A percentile compares a stretch with the other conserved stretches of the same genome.
phyloP scores from a whole-genome alignment of 2,329 filamentous ascomycete species.

The Biscogniauxia marginata region DNA sequence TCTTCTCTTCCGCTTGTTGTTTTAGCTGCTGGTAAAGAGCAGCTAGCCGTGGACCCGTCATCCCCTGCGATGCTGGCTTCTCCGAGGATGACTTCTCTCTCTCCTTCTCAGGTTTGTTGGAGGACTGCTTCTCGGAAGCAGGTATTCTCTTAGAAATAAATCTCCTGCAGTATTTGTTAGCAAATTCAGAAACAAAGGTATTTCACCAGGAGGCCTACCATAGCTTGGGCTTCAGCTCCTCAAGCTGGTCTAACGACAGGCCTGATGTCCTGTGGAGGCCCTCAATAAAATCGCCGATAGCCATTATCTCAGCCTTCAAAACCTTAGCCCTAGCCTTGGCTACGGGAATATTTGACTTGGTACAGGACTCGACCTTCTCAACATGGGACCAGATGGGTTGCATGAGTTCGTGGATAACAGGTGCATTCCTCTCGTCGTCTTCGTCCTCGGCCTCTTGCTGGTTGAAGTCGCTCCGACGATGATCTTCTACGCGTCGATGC shows the following conservation, averaged over 20 bases:
- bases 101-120: conserved; percentile 25
- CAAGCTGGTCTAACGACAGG: conserved; percentile 27
- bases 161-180: conserved; percentile 26
- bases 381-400: conserved; percentile 34
- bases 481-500: conserved; percentile 51
- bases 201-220: conserved; percentile 26
- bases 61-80: conserved; percentile 23
- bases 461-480: conserved; percentile 35
- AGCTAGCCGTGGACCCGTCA: conserved; percentile 34
- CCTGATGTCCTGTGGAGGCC: conserved; percentile 32
- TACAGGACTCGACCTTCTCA: conserved; percentile 33
- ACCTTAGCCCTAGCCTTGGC: conserved; percentile 35
- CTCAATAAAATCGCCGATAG: conserved; percentile 36
- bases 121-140: conserved; percentile 30
- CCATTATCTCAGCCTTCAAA: conserved; percentile 34
- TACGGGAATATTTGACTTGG: conserved; percentile 33
- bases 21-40: conserved; percentile 34
- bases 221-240: conserved; percentile 36
- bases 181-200: conserved; percentile 2
- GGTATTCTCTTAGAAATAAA: conserved; percentile 37
- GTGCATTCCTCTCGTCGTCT: conserved; percentile 35
- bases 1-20: conserved; percentile 27
- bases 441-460: conserved; percentile 40
- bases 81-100: conserved; percentile 21
- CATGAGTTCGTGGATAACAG: conserved; percentile 33